Evolutionary conservation across 495 filamentous ascomycete genomes (phyloP).

Genomic region (Extremus antarcticus): DNA sequence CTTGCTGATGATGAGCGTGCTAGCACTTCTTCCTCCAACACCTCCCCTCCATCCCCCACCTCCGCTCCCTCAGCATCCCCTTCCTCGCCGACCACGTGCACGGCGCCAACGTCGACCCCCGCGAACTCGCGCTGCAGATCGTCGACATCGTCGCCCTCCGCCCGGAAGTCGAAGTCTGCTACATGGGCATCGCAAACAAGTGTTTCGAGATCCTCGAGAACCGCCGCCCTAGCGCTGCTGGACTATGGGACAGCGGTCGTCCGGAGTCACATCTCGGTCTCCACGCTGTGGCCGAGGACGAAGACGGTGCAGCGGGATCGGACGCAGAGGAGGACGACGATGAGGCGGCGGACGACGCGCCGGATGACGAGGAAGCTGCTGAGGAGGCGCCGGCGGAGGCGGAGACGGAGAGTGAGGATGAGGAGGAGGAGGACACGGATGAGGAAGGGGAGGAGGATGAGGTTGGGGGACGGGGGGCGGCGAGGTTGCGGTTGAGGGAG

Average conservation of each 20-base stretch:
- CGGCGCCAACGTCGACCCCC: slow-evolving; percentile 40
- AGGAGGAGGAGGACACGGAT: slow-evolving; percentile 32
- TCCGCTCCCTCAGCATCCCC: slow-evolving; percentile 70
- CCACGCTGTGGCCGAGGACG: slow-evolving; percentile 13
- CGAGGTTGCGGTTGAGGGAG: slow-evolving; percentile 56
- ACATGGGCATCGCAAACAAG: slow-evolving; percentile 68
- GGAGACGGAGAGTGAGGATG: slow-evolving; percentile 36
- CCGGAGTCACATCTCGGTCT: slow-evolving; percentile 23
- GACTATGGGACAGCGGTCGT: background rate
- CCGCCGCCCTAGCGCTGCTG: slow-evolving; percentile 31
- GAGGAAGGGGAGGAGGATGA: slow-evolving; percentile 33
- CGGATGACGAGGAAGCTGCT: slow-evolving; percentile 38
- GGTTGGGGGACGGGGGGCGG: slow-evolving; percentile 23
- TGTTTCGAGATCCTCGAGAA: slow-evolving; percentile 84
- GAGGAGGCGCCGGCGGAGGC: slow-evolving; percentile 43
- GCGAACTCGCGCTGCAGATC: slow-evolving; percentile 73
- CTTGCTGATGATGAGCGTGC: slow-evolving; percentile 16
- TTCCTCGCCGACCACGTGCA: slow-evolving; percentile 58
- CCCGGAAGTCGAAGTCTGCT: slow-evolving; percentile 75
- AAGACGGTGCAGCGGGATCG: slow-evolving; percentile 30
- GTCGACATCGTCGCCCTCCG: slow-evolving; percentile 76
- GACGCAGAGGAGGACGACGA: slow-evolving; percentile 35
- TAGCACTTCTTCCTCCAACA: slow-evolving; percentile 83
- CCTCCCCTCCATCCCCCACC: slow-evolving; percentile 61
- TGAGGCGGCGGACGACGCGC: slow-evolving; percentile 34